A percentile compares a stretch with the other conserved stretches of the same genome.
Conservation (phyloP, 352 stramenopile genomes). For the Globisporangium barbulae region DNA sequence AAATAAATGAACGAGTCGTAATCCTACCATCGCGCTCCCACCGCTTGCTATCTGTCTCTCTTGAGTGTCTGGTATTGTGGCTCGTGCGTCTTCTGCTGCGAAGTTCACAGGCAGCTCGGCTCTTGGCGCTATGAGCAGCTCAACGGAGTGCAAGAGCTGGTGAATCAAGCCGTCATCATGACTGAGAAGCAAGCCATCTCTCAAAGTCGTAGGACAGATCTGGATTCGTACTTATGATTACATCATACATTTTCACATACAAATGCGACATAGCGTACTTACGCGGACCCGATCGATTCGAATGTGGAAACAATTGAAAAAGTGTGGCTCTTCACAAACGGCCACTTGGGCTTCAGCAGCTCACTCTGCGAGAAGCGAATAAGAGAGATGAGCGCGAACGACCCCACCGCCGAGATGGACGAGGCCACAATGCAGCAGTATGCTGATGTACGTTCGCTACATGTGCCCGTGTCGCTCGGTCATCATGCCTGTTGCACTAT, state of each 20-base stretch:
- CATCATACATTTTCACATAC: neutral
- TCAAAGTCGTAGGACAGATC: neutral
- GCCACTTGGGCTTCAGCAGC: conserved; percentile 2
- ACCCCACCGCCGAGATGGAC: conserved; percentile 31
- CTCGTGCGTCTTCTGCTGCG: neutral
- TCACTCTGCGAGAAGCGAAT: neutral
- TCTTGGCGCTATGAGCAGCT: neutral
- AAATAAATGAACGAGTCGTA: conserved; percentile 52
- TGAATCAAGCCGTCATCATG: neutral
- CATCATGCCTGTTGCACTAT: neutral
- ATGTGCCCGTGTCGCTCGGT: neutral
- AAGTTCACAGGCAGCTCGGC: neutral
- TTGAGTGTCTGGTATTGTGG: neutral
- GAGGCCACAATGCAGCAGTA: conserved; percentile 71
- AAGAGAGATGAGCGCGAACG: neutral
- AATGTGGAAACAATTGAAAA: conserved; percentile 1
- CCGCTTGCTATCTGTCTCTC: conserved; percentile 6
- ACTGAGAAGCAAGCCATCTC: neutral
- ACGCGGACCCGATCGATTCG: neutral
- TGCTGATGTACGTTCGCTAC: conserved; percentile 40
- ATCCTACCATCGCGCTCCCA: conserved; percentile 10
- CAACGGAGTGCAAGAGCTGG: too few species aligned
- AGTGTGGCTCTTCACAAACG: neutral
- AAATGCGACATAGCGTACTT: neutral
- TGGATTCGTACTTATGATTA: neutral